A percentile compares a stretch with the other conserved stretches of the same genome.
Evolutionary conservation across 139 green algal species (phyloP).

Genomic region (Coelastrella sp.): DNA sequence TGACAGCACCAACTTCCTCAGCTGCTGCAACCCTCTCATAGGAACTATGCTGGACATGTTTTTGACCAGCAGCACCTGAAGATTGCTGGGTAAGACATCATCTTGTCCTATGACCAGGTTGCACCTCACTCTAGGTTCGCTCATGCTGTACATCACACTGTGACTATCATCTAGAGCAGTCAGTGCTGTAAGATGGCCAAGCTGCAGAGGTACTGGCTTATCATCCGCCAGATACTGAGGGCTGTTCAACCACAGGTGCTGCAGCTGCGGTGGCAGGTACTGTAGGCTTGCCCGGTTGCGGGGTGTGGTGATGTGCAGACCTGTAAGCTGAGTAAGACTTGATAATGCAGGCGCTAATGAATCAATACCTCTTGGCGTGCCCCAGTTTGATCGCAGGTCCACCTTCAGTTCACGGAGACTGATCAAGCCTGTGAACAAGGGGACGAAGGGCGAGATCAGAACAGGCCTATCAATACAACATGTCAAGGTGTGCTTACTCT

Average conservation of each 20-base stretch:
- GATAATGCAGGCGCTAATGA: not conserved
- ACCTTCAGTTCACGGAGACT: not conserved
- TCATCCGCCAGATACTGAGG: too few relatives aligned
- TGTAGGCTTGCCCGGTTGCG: not conserved
- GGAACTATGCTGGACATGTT: not conserved
- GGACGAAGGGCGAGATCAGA: not conserved
- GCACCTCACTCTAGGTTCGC: not conserved
- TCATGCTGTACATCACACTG: not conserved
- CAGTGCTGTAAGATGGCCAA: not conserved
- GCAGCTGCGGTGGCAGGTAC: not conserved
- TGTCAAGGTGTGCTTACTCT: not conserved
- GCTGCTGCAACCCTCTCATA: not conserved
- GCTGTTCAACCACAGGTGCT: not conserved
- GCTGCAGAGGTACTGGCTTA: not conserved
- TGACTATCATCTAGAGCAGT: not conserved
- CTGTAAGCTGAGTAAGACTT: not conserved
- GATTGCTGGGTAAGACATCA: not conserved
- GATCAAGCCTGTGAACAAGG: not conserved
- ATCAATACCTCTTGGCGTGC: not conserved
- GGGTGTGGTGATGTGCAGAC: not conserved
- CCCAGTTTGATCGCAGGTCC: not conserved
- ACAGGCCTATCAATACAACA: not conserved
- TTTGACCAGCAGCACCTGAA: not conserved
- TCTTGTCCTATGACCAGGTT: not conserved
- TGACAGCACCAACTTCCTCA: not conserved